phyloP scores from a whole-genome alignment of 1,139 yeast species.

The Candida gigantensis region DNA sequence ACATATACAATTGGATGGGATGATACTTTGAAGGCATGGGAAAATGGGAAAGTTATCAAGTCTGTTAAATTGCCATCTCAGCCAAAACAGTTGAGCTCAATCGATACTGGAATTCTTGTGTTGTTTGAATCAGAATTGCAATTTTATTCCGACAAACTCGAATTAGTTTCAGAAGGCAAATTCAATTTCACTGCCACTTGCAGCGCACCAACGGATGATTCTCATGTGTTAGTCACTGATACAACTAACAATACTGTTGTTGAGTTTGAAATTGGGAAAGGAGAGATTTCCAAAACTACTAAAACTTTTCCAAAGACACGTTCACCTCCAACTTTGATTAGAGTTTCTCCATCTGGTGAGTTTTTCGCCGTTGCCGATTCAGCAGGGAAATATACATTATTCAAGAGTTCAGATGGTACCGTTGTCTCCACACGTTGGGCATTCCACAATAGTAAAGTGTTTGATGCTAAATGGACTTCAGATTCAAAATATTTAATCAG shows the following conservation, averaged over 20 bases:
- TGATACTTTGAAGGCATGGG: slow-evolving; percentile 62
- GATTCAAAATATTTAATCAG: slow-evolving; percentile 74
- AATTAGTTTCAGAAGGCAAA: slow-evolving; percentile 22
- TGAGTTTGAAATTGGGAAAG: slow-evolving; percentile 24
- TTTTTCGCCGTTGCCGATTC: slow-evolving; percentile 83
- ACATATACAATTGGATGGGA: slow-evolving; percentile 83
- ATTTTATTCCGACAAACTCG: slow-evolving; percentile 30
- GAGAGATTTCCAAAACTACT: slow-evolving; percentile 14
- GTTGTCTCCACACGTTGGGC: slow-evolving; percentile 92
- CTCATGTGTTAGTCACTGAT: slow-evolving; percentile 52
- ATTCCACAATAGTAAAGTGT: slow-evolving; percentile 83
- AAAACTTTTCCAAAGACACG: slow-evolving; percentile 50
- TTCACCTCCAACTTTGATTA: slow-evolving; percentile 60
- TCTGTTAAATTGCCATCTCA: slow-evolving; percentile 50
- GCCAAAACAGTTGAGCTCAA: slow-evolving; percentile 56
- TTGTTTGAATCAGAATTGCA: slow-evolving; percentile 50
- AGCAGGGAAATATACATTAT: slow-evolving; percentile 79
- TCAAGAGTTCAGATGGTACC: slow-evolving; percentile 52
- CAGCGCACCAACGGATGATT: slow-evolving; percentile 24
- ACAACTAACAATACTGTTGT: slow-evolving; percentile 37
- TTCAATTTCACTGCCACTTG: slow-evolving; percentile 43
- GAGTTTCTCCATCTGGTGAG: slow-evolving; percentile 70
- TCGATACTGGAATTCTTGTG: slow-evolving; percentile 34
- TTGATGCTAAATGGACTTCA: slow-evolving; percentile 73
- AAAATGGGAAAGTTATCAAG: slow-evolving; percentile 25